phyloP scores from a whole-genome alignment of 331 rosid species.

The Dryas integrifolia region DNA sequence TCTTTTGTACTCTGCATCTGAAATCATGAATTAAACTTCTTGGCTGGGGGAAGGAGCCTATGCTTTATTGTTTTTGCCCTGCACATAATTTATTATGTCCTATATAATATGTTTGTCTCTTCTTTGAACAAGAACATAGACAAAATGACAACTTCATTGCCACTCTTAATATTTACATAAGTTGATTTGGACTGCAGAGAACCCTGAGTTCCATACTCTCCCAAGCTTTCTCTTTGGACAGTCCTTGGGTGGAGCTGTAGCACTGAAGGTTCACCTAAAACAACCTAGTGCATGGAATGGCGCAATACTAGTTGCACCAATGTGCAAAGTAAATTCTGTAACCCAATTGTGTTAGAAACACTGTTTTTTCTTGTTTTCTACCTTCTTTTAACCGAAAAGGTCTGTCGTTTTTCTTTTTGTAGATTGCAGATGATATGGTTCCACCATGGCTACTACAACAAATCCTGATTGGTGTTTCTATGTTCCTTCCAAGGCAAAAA shows the following conservation, averaged over 20 bases:
- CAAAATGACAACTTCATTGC: neutral
- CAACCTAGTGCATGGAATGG: constrained; percentile 83
- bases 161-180: neutral
- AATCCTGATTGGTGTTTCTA: constrained; percentile 61
- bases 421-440: constrained; percentile 92
- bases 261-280: constrained; percentile 70
- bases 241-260: constrained; percentile 97
- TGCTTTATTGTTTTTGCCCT: neutral
- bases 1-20: neutral
- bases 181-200: constrained; percentile 46
- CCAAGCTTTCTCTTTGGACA: constrained; percentile 84
- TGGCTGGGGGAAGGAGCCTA: neutral
- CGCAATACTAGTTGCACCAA: constrained; percentile 92
- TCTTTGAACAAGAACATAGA: neutral
- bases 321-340: constrained; percentile 77
- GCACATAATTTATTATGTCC: neutral
- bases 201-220: constrained; percentile 53
- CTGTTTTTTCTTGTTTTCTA: neutral
- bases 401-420: neutral
- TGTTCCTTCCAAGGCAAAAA: constrained; percentile 71
- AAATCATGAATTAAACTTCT: neutral
- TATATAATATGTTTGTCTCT: neutral
- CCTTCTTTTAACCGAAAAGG: constrained; percentile 28
- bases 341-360: constrained; percentile 20
- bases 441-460: constrained; percentile 61